These are phyloP conservation scores for Parathielavia appendiculata DNA, from an alignment of 495 filamentous ascomycete species.

Conservation along the genomic window DNA sequence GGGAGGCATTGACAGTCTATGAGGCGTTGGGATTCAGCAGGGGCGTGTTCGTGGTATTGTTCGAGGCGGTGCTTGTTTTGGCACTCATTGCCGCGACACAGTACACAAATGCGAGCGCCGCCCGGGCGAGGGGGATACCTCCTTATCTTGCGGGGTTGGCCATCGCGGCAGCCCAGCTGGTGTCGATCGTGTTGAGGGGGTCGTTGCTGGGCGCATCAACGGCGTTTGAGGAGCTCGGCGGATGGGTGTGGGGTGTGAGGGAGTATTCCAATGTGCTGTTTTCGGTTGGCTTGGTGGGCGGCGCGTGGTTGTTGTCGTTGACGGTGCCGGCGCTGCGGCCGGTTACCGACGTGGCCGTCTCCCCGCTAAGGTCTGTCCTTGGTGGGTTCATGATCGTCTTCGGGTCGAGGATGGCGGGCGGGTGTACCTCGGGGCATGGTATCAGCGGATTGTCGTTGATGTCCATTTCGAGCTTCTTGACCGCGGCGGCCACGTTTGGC, in stretches of 20 bases:
- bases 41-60: slow-evolving; percentile 19
- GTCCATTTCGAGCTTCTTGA: slow-evolving; percentile 49
- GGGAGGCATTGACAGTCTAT: neutral
- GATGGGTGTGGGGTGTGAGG: slow-evolving; percentile 37
- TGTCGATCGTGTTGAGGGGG: slow-evolving; percentile 39
- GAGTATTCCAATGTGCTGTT: slow-evolving; percentile 40
- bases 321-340: slow-evolving; percentile 26
- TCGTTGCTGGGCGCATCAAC: slow-evolving; percentile 48
- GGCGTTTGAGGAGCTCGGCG: slow-evolving; percentile 49
- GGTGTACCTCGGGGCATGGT: slow-evolving; percentile 57
- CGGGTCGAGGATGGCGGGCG: slow-evolving; percentile 51
- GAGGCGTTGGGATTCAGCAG: slow-evolving; percentile 28
- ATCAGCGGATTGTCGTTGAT: slow-evolving; percentile 52
- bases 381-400: slow-evolving; percentile 50
- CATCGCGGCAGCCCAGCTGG: slow-evolving; percentile 46
- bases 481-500: slow-evolving; percentile 46
- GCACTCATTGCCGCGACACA: slow-evolving; percentile 27
- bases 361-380: slow-evolving; percentile 34
- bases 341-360: slow-evolving; percentile 21
- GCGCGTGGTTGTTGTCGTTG: slow-evolving; percentile 34
- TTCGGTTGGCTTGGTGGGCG: slow-evolving; percentile 40
- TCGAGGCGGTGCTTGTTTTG: slow-evolving; percentile 31
- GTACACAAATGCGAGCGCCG: slow-evolving; percentile 25
- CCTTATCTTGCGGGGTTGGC: slow-evolving; percentile 44
- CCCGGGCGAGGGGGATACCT: slow-evolving; percentile 30